These are phyloP conservation scores for Penicillium psychrosexuale DNA, from an alignment of 2,329 filamentous ascomycete species.

Conservation along the genomic window DNA sequence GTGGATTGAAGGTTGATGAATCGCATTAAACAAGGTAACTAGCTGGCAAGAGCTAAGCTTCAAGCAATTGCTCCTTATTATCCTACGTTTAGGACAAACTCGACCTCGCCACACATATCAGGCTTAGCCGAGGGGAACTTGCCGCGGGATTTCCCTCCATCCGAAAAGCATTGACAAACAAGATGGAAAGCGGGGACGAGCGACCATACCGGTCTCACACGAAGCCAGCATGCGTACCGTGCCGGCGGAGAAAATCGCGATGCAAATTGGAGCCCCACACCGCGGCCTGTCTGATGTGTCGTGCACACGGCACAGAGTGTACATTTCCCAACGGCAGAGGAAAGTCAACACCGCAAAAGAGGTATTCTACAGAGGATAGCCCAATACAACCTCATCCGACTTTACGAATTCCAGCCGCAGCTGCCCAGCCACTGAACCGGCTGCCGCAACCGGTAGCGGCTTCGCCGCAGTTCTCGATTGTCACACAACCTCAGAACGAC, in stretches of 20 bases:
- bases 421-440: background rate
- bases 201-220: slow-evolving; percentile 19
- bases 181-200: slow-evolving; percentile 7
- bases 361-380: background rate
- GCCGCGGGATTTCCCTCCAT: background rate
- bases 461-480: background rate
- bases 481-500: background rate
- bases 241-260: slow-evolving; percentile 15
- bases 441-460: background rate
- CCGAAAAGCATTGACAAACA: background rate
- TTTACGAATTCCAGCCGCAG: background rate
- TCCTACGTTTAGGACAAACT: background rate
- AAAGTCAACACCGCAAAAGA: background rate
- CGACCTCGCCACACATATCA: background rate
- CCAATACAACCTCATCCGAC: background rate
- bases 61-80: background rate
- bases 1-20: background rate
- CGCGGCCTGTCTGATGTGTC: slow-evolving; percentile 16
- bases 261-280: slow-evolving; percentile 10
- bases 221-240: slow-evolving; percentile 15
- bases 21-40: background rate
- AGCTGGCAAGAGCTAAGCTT: background rate
- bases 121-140: background rate
- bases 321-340: slow-evolving; percentile 7
- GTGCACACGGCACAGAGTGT: slow-evolving; percentile 16